A percentile compares a stretch with the other conserved stretches of the same genome.
Conservation (phyloP, 2,329 filamentous ascomycete genomes). For the Pseudocercospora musae region DNA sequence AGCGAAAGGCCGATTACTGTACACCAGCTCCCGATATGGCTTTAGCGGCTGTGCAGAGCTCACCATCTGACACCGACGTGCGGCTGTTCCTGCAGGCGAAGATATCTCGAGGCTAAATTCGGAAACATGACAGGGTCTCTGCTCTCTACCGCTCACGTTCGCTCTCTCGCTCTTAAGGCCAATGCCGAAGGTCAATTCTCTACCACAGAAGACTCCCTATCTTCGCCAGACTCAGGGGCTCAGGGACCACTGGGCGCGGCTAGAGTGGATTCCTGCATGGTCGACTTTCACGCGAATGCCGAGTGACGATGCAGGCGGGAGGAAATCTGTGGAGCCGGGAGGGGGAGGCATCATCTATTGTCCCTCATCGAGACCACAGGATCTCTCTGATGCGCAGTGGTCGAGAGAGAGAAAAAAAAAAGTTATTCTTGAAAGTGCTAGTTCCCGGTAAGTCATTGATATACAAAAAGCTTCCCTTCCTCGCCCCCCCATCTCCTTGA, state of each 20-base stretch:
- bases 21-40: not conserved
- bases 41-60: not conserved
- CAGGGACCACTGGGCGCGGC: not conserved
- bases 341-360: not conserved
- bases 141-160: not conserved
- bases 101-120: not conserved
- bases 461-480: constrained; percentile 11
- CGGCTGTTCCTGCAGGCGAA: constrained; percentile 4
- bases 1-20: not conserved
- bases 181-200: not conserved
- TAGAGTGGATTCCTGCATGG: not conserved
- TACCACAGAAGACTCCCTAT: not conserved
- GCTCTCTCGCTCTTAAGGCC: constrained; percentile 1
- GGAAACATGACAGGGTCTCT: constrained; percentile 1
- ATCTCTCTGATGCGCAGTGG: not conserved
- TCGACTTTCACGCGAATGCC: not conserved
- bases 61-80: not conserved
- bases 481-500: not conserved
- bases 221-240: not conserved
- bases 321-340: constrained; percentile 3
- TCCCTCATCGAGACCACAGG: not conserved
- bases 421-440: constrained; percentile 1
- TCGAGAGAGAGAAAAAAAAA: not conserved
- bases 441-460: not conserved
- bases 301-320: not conserved